phyloP scores from a whole-genome alignment of 2,329 filamentous ascomycete genomes.

The Nemania sp. region DNA sequence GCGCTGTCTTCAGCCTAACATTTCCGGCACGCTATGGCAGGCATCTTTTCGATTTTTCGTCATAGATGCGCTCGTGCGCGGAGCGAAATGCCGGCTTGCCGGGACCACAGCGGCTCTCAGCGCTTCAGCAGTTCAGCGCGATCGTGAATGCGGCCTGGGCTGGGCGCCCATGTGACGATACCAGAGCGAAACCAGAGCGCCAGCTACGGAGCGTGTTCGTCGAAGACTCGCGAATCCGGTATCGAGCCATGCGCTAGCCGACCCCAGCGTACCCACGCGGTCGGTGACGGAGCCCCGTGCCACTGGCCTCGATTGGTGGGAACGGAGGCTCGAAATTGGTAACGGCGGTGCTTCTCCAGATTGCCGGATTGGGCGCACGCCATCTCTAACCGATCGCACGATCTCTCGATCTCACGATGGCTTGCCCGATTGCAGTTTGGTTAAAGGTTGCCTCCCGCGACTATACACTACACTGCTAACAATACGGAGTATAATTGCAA shows the following conservation, averaged over 20 bases:
- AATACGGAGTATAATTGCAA: no score
- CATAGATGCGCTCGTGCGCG: background rate
- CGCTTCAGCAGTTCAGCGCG: background rate
- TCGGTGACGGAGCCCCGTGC: conserved; percentile 3
- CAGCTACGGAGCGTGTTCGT: no score
- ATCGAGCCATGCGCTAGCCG: conserved; percentile 7
- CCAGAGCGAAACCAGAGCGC: background rate
- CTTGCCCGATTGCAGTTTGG: background rate
- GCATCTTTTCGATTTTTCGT: background rate
- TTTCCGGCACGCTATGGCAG: background rate
- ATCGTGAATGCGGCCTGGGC: no score
- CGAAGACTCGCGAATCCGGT: no score
- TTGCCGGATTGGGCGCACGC: conserved; percentile 30
- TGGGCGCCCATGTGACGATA: conserved; percentile 21
- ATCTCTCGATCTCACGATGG: background rate
- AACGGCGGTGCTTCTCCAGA: conserved; percentile 32
- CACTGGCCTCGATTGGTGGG: conserved; percentile 26
- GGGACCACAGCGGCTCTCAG: background rate
- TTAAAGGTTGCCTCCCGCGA: background rate
- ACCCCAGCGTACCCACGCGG: conserved; percentile 16
- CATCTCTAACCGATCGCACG: background rate
- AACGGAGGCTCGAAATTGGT: conserved; percentile 19
- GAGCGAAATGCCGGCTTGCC: conserved; percentile 21
- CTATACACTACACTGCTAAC: no score
- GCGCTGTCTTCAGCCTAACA: background rate